phyloP scores from a whole-genome alignment of 2,329 filamentous ascomycete genomes.

The Ophiostoma tasmaniense region DNA sequence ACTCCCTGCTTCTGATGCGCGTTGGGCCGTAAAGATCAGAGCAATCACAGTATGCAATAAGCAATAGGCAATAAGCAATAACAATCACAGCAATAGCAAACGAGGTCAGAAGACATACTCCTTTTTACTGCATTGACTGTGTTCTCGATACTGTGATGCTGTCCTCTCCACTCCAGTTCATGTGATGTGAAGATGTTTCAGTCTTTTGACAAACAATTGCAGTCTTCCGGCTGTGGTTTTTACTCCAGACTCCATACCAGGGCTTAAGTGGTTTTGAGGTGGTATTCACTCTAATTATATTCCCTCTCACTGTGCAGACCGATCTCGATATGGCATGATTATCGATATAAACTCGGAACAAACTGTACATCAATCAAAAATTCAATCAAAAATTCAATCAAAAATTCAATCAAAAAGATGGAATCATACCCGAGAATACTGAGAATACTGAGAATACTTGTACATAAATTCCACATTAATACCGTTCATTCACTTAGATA shows the following conservation, averaged over 20 bases:
- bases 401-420: no score
- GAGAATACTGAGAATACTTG: neutral
- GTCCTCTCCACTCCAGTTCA: neutral
- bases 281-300: neutral
- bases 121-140: neutral
- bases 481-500: conserved; percentile 7
- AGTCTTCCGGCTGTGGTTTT: neutral
- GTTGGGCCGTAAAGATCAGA: neutral
- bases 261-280: neutral
- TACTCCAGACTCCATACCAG: neutral
- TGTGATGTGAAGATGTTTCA: conserved; percentile 5
- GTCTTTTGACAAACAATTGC: neutral
- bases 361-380: no score
- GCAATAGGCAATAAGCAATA: neutral
- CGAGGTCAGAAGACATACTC: neutral
- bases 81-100: neutral
- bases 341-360: neutral
- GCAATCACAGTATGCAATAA: neutral
- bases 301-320: neutral
- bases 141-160: neutral
- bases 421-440: neutral
- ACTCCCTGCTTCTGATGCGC: neutral
- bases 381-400: no score
- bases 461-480: neutral
- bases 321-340: neutral